phyloP scores from a whole-genome alignment of 1,139 yeast species.

The Yamadazyma siamensis region DNA sequence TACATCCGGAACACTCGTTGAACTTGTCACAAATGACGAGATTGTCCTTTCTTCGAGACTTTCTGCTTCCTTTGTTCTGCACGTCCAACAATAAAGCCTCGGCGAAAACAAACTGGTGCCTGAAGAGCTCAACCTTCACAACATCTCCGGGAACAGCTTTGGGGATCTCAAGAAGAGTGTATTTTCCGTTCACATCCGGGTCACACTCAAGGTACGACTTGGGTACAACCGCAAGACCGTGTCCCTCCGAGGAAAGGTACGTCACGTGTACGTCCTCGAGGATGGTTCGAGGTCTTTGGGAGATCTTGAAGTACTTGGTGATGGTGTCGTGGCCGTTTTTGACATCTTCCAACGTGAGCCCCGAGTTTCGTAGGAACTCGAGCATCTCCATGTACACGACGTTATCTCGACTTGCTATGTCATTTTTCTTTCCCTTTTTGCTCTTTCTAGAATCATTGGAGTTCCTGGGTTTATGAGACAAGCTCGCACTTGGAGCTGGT shows the following conservation, averaged over 20 bases:
- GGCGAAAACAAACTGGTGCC: constrained; percentile 29
- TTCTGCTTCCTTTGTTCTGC: constrained; percentile 9
- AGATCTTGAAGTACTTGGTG: constrained; percentile 20
- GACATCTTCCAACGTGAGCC: constrained; percentile 15
- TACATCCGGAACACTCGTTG: constrained; percentile 60
- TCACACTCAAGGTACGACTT: constrained; percentile 14
- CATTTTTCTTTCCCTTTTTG: background rate
- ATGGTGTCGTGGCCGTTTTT: constrained; percentile 25
- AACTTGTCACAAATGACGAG: constrained; percentile 64
- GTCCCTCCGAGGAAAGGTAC: constrained; percentile 34
- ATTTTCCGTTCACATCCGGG: constrained; percentile 12
- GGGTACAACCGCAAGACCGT: constrained; percentile 35
- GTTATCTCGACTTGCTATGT: constrained; percentile 19
- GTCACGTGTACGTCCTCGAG: constrained; percentile 22
- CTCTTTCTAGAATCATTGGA: background rate
- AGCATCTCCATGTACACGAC: constrained; percentile 22
- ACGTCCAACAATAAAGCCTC: constrained; percentile 28
- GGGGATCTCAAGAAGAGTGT: constrained; percentile 33
- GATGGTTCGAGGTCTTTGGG: constrained; percentile 18
- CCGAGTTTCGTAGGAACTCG: constrained; percentile 17
- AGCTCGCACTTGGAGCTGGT: no score
- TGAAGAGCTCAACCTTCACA: constrained; percentile 25
- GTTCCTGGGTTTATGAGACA: no score
- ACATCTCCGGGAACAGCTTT: constrained; percentile 39
- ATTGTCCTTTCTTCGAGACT: constrained; percentile 21